Base-by-base conservation (phyloP, 805 yeast genomes). In the Ogataea naganishii region DNA sequence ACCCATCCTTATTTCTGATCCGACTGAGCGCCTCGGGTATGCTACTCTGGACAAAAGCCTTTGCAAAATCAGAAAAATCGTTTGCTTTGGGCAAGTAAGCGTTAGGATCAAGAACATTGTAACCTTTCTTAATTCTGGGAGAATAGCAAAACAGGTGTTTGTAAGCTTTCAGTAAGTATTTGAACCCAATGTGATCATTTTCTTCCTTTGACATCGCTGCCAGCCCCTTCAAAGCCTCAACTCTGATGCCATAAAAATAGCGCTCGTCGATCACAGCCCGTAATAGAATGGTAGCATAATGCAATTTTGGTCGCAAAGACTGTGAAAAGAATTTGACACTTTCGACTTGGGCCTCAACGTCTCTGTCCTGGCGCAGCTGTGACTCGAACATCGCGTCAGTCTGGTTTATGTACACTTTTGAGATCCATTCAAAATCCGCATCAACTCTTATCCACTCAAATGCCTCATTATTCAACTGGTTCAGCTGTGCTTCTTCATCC, bases 371-470 rank as follows among this genome's bases (percentile, higher is more conserved):
- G 43, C 83, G 92, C 18, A 92, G 58, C 47, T 92, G 98, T 0
- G 97, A 83, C 1, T 85, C 82, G 50, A 72, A 92, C 96, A 92
- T 92, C 47, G 85, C 81, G 44, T 86, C 96, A 0, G 95, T 94
- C 54, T 88, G 96, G 42, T 78, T 83, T 20, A 92, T 73, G 35
- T 75, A 67, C 14, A 84, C 63, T 40, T 72, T 73, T 36, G 94
- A 84, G 29, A 92, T 80, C 99, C 99, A 92, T 52, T 92, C 98
- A 46, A 80, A 82, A 52, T 92, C 99, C 0, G 96, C 88, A 57
- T 92, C 99, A n/a, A 89, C 83, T 43, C 99, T 66, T 22, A 92
- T 67, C 99, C 99, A 92, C 46, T 92, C 98, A 55, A 86, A 92
- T 0, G 96, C 96, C 44, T 89, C 96, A 43, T 73, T 75, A 33